Percentiles rank a stretch among this genome's conserved stretches.
These are phyloP conservation scores for Zychaea mexicana DNA, from an alignment of 371 early-diverging fungal species.

Conservation along the genomic window DNA sequence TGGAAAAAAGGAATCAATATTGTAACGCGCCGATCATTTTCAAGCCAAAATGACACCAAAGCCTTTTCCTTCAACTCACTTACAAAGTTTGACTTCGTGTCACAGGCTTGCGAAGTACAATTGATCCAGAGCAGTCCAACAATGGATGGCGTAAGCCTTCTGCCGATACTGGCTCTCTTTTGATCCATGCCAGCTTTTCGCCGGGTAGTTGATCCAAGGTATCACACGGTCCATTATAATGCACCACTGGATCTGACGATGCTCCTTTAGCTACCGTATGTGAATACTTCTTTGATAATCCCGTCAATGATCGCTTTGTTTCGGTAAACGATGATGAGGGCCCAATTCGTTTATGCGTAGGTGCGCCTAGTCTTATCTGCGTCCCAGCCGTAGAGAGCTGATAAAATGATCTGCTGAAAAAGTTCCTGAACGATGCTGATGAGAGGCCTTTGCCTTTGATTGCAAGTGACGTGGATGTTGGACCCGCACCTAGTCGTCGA, in stretches of 20 bases:
- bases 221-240: slow-evolving; percentile 44
- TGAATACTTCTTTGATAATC: background rate
- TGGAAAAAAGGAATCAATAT: background rate
- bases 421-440: slow-evolving; percentile 16
- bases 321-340: slow-evolving; percentile 1
- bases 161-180: slow-evolving; percentile 19
- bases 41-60: too few relatives aligned
- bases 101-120: slow-evolving; percentile 43
- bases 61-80: slow-evolving; percentile 3
- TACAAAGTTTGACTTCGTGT: slow-evolving; percentile 21
- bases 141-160: slow-evolving; percentile 25
- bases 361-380: slow-evolving; percentile 13
- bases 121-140: slow-evolving; percentile 25
- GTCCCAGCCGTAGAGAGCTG: slow-evolving; percentile 20
- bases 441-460: slow-evolving; percentile 19
- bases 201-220: slow-evolving; percentile 43
- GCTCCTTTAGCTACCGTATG: background rate
- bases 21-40: too few relatives aligned
- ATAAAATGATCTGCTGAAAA: slow-evolving; percentile 18
- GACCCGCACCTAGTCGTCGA: background rate
- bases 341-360: background rate
- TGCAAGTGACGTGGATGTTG: background rate
- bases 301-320: background rate
- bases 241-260: slow-evolving; percentile 31
- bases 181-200: slow-evolving; percentile 43